phyloP scores from a whole-genome alignment of 2,329 filamentous ascomycete species.

The Clonostachys rosea region DNA sequence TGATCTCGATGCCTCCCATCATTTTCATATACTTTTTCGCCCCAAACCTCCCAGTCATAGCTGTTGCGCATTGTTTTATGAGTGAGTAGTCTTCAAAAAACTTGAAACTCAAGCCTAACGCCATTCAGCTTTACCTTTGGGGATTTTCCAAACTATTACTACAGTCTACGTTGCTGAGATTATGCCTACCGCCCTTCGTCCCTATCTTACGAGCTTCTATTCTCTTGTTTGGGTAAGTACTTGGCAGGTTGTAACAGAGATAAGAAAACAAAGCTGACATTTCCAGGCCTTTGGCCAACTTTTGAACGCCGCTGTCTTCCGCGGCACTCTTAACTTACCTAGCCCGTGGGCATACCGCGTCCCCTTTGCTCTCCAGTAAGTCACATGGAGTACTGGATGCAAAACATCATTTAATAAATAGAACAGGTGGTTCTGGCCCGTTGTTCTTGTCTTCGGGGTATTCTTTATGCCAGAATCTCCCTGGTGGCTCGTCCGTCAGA shows the following conservation, averaged over 20 bases:
- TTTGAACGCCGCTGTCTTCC: constrained; percentile 27
- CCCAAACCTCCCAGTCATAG: constrained; percentile 8
- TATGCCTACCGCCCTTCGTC: constrained; percentile 5
- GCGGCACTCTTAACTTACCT: constrained; percentile 15
- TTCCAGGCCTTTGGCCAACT: constrained; percentile 25
- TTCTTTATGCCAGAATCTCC: constrained; percentile 34
- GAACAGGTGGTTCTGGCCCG: constrained; percentile 29
- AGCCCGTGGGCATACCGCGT: constrained; percentile 26
- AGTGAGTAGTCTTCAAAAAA: constrained; percentile 8
- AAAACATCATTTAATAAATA: neutral
- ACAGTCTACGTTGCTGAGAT: constrained; percentile 6
- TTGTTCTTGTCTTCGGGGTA: constrained; percentile 27
- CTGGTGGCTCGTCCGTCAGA: constrained; percentile 35
- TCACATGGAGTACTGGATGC: constrained; percentile 26
- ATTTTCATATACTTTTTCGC: constrained; percentile 30
- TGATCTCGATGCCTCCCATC: constrained; percentile 21
- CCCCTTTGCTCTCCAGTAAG: constrained; percentile 28
- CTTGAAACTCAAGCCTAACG: neutral
- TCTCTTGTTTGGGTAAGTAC: constrained; percentile 3
- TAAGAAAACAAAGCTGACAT: neutral
- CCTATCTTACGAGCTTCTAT: constrained; percentile 7
- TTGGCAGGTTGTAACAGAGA: neutral
- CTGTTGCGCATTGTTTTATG: constrained; percentile 22
- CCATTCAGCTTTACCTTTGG: constrained; percentile 1
- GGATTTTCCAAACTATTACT: constrained; percentile 6